Evolutionary conservation across 805 yeast species (phyloP), one percentile per base, ranked within the genome.

Genomic region (Schizosaccharomyces pombe): DNA sequence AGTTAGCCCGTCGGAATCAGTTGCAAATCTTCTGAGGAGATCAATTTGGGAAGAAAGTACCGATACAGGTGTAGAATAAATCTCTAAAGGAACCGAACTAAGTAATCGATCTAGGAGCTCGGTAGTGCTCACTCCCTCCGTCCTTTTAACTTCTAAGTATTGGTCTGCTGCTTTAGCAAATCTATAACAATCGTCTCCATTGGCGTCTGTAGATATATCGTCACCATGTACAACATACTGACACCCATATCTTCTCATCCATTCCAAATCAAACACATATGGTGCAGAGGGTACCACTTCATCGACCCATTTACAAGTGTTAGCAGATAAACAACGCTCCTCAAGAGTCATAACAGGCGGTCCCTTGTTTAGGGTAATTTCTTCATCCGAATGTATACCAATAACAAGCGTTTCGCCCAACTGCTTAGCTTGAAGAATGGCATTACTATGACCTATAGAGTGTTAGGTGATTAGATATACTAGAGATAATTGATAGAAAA

Each of bases 201-300:
- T 74, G 14, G 95, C 95, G 67, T 91, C 97, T 1, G 96, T 83
- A 28, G 96, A 91, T 59, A 91, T 85, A 64, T 91, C 98, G 67
- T 91, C 98, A 5, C 98, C 98, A 66, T 91, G 98, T 9, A 91
- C 95, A n/a, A 91, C 98, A 64, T 79, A 91, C 62, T 77, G 68
- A 69, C 98, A 91, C 5, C 75, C 76, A 62, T 76, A 76, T 28
- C 70, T 60, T 60, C 82, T 85, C 85, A 86, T 75, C 54, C 85
- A 81, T 47, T 68, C 69, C 0, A 94, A 93, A 58, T 79, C 82
- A 0, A 98, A 91, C 12, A 89, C 96, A 63, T 91, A 91, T 1
- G 98, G 98, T 0, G 97, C 96, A 58, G 74, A 70, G 1, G 79
- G 74, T 16, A 89, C 74, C 0, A 82, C 77, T 47, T 69, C 62